Percentiles rank a stretch among this genome's conserved stretches.
These are phyloP conservation scores for Tetrahymena thermophila DNA, from an alignment of 73 alveolate species.

Conservation along the genomic window DNA sequence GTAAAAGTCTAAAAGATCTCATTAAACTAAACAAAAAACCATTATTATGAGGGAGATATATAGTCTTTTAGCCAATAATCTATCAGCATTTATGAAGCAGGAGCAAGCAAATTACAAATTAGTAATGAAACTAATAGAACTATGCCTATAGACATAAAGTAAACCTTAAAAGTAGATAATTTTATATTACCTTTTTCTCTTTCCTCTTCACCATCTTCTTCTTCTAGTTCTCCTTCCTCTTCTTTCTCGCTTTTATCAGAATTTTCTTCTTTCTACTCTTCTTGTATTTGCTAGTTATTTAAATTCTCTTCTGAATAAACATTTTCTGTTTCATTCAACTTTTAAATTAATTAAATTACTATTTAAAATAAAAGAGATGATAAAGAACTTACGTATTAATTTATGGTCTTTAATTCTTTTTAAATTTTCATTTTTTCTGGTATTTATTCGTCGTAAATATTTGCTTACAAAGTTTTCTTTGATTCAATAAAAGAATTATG, in stretches of 20 bases:
- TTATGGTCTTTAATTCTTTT: no score
- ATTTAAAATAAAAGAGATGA: no score
- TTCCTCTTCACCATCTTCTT: constrained; percentile 44
- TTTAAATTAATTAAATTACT: no score
- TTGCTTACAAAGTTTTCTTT: not conserved
- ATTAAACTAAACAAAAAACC: not conserved
- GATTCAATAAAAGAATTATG: no score
- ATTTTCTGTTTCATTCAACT: not conserved
- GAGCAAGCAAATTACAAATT: not conserved
- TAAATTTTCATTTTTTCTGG: no score
- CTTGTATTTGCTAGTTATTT: not conserved
- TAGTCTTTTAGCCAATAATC: constrained; percentile 34
- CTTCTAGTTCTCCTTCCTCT: not conserved
- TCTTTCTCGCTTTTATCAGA: not conserved
- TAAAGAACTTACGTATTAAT: no score
- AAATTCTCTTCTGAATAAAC: not conserved
- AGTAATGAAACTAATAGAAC: not conserved
- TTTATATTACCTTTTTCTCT: constrained; percentile 43
- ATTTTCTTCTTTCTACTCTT: not conserved
- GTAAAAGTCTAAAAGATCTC: not conserved
- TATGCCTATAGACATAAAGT: not conserved
- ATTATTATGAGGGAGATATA: not conserved
- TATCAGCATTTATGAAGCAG: constrained; percentile 4
- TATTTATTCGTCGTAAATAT: no score
- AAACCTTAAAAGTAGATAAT: constrained; percentile 10